Evolutionary conservation across 805 yeast genomes (phyloP).

Genomic region (Ogataea neopini): DNA sequence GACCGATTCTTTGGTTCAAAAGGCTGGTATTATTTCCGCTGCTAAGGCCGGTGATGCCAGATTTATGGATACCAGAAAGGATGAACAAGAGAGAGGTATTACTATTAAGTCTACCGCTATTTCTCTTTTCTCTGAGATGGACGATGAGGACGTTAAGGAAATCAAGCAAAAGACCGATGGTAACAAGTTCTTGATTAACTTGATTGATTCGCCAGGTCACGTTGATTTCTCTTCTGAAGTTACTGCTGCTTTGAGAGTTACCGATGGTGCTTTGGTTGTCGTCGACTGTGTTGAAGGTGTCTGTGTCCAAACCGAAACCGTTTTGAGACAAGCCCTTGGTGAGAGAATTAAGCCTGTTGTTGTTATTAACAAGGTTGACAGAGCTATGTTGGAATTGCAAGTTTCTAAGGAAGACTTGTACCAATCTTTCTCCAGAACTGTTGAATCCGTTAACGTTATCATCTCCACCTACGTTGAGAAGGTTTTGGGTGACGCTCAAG

Average conservation of each 20-base stretch:
- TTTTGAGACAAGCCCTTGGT: conserved; percentile 97
- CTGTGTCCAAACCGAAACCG: conserved; percentile 99
- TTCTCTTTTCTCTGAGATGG: conserved; percentile 88
- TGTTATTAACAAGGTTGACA: conserved; percentile 97
- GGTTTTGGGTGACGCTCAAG: conserved; percentile 93
- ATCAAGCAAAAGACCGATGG: conserved; percentile 93
- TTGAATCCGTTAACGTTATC: conserved; percentile 98
- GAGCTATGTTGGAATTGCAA: conserved; percentile 98
- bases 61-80: conserved; percentile 99
- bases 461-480: conserved; percentile 92
- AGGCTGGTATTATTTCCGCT: conserved; percentile 99
- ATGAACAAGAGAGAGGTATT: conserved; percentile 99
- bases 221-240: conserved; percentile 99
- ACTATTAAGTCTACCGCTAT: conserved; percentile 99
- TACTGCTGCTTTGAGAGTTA: conserved; percentile 99
- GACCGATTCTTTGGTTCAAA: conserved; percentile 98
- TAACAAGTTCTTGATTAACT: conserved; percentile 93
- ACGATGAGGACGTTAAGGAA: conserved; percentile 80
- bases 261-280: conserved; percentile 99
- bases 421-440: conserved; percentile 98
- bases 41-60: conserved; percentile 99
- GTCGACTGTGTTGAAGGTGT: conserved; percentile 99
- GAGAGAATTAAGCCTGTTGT: conserved; percentile 99
- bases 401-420: conserved; percentile 98
- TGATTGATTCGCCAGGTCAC: conserved; percentile 99